phyloP scores from a whole-genome alignment of 192 early-diverging fungal species.

The Coemansia asiatica region DNA sequence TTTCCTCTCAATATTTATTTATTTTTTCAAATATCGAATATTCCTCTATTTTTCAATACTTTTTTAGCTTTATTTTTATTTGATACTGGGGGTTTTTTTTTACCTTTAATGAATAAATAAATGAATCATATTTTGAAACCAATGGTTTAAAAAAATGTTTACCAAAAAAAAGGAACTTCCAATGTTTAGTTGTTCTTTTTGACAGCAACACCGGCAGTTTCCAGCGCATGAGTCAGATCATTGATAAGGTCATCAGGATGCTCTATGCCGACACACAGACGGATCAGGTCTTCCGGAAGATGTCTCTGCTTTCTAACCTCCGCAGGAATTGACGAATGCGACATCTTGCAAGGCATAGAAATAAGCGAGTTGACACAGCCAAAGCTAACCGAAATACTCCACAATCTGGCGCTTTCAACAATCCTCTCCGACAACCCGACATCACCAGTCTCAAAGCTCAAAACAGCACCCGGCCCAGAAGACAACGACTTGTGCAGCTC shows the following conservation, averaged over 20 bases:
- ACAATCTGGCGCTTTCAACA: conserved; percentile 80
- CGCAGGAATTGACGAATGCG: conserved; percentile 93
- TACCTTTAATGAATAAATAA: too few relatives aligned
- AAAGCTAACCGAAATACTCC: conserved; percentile 95
- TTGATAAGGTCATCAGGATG: conserved; percentile 87
- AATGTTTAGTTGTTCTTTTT: conserved; percentile 20
- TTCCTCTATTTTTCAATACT: background rate
- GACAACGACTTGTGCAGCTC: conserved; percentile 78
- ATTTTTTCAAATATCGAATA: background rate
- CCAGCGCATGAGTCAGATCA: conserved; percentile 79
- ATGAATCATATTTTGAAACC: too few relatives aligned
- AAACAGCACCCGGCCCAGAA: conserved; percentile 85
- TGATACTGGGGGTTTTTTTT: too few relatives aligned
- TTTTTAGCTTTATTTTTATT: background rate
- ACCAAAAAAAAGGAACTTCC: background rate
- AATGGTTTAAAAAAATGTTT: too few relatives aligned
- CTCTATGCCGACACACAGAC: conserved; percentile 95
- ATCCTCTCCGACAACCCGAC: conserved; percentile 74
- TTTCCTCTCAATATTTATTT: background rate
- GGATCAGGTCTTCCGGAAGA: conserved; percentile 95
- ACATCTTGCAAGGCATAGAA: conserved; percentile 98
- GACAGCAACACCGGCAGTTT: conserved; percentile 56
- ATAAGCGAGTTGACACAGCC: conserved; percentile 98
- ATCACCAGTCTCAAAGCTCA: conserved; percentile 92
- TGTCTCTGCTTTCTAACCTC: conserved; percentile 81